Percentiles rank a stretch among this genome's conserved stretches.
These are phyloP conservation scores for Russula emetica DNA, from an alignment of 768 basidiomycete genomes.

Conservation along the genomic window DNA sequence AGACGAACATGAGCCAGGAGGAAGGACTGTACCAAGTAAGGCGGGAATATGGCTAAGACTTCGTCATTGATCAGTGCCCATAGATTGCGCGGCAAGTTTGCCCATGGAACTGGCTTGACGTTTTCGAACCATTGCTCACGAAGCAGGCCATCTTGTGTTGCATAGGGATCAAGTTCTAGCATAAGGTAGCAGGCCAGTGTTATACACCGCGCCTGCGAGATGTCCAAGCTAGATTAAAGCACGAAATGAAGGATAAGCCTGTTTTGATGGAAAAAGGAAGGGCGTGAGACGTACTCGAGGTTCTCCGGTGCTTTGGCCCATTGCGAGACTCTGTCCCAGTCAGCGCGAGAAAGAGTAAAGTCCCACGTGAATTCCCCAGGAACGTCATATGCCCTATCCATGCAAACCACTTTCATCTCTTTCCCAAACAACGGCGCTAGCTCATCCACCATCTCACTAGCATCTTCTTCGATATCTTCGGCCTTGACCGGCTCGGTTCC, in stretches of 20 bases:
- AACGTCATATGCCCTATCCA: slow-evolving; percentile 7
- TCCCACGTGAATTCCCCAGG: slow-evolving; percentile 9
- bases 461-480: slow-evolving; percentile 14
- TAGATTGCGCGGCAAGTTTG: slow-evolving; percentile 14
- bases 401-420: slow-evolving; percentile 20
- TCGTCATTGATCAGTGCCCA: slow-evolving; percentile 13
- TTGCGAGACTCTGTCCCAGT: slow-evolving; percentile 16
- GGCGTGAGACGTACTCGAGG: slow-evolving; percentile 6
- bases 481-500: background rate
- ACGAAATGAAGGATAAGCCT: background rate
- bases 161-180: slow-evolving; percentile 10
- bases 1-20: no score
- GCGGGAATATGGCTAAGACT: background rate
- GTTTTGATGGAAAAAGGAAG: background rate
- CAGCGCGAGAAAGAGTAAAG: background rate
- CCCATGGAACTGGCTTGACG: slow-evolving; percentile 18
- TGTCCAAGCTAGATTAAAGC: slow-evolving; percentile 2
- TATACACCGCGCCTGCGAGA: slow-evolving; percentile 16
- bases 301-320: slow-evolving; percentile 14
- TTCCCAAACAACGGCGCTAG: slow-evolving; percentile 19
- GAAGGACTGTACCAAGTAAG: slow-evolving; percentile 2
- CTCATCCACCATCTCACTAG: slow-evolving; percentile 19
- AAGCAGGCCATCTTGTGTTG: background rate
- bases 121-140: slow-evolving; percentile 25
- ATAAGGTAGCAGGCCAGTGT: slow-evolving; percentile 16